Evolutionary conservation across 1,139 yeast species (phyloP).

Genomic region (Meyerozyma guilliermondii): DNA sequence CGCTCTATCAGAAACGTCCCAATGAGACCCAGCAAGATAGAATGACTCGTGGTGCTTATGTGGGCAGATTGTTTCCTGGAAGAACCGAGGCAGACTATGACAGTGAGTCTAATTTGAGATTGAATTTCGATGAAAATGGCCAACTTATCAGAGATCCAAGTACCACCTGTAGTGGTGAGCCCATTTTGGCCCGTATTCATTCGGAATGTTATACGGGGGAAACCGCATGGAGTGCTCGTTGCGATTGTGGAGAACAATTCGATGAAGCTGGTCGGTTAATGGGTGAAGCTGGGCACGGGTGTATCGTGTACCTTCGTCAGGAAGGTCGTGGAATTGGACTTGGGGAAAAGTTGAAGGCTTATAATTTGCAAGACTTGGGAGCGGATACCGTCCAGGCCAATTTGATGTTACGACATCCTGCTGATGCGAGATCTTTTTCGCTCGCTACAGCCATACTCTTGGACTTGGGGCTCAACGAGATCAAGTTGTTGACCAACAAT

Average conservation of each 20-base stretch:
- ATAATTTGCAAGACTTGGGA: slow-evolving; percentile 93
- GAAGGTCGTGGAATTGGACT: slow-evolving; percentile 98
- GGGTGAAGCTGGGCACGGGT: slow-evolving; percentile 85
- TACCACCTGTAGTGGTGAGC: slow-evolving; percentile 40
- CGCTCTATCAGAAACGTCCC: slow-evolving; percentile 56
- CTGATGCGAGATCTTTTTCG: slow-evolving; percentile 89
- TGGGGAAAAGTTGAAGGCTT: slow-evolving; percentile 95
- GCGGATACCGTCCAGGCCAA: slow-evolving; percentile 98
- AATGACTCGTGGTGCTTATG: slow-evolving; percentile 96
- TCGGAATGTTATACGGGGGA: slow-evolving; percentile 99
- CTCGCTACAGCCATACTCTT: slow-evolving; percentile 88
- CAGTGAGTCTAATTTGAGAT: slow-evolving; percentile 30
- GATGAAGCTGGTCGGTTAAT: slow-evolving; percentile 95
- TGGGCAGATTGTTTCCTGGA: slow-evolving; percentile 86
- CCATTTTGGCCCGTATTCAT: slow-evolving; percentile 68
- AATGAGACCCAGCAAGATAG: slow-evolving; percentile 87
- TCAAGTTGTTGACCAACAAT: slow-evolving; percentile 84
- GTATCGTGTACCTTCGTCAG: slow-evolving; percentile 92
- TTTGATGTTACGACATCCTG: slow-evolving; percentile 88
- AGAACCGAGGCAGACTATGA: slow-evolving; percentile 66
- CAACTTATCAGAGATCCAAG: slow-evolving; percentile 38
- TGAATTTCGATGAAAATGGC: slow-evolving; percentile 49
- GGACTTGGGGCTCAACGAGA: slow-evolving; percentile 71
- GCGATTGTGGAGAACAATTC: slow-evolving; percentile 98
- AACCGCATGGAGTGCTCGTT: slow-evolving; percentile 97